phyloP scores from a whole-genome alignment of 495 filamentous ascomycete species.

The Pseudoneurospora amorphoporcata region DNA sequence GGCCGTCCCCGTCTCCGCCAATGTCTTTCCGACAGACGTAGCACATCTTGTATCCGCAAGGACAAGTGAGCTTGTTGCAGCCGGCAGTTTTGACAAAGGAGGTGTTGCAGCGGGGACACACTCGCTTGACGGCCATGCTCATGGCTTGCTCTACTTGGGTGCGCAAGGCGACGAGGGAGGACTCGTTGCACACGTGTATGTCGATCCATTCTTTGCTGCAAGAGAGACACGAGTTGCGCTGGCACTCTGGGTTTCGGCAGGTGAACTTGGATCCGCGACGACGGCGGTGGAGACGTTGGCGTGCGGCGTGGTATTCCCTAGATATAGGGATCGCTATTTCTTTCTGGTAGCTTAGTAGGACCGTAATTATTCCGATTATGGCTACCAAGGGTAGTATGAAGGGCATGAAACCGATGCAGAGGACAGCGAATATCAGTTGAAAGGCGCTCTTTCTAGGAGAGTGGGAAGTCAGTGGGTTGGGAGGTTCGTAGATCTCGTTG shows the following conservation, averaged over 20 bases:
- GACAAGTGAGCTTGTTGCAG: slow-evolving; percentile 95
- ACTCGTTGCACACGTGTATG: slow-evolving; percentile 71
- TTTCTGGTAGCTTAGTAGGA: slow-evolving; percentile 29
- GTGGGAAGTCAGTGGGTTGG: slow-evolving; percentile 8
- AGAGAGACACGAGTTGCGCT: slow-evolving; percentile 61
- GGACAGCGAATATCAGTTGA: slow-evolving; percentile 30
- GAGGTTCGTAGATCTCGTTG: slow-evolving; percentile 63
- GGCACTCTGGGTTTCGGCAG: slow-evolving; percentile 59
- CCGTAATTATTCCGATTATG: slow-evolving; percentile 22
- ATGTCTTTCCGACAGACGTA: slow-evolving; percentile 70
- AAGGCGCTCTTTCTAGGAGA: slow-evolving; percentile 17
- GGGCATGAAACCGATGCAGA: slow-evolving; percentile 36
- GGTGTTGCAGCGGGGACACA: slow-evolving; percentile 80
- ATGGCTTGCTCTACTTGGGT: slow-evolving; percentile 83
- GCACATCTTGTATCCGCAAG: slow-evolving; percentile 98
- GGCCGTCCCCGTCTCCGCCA: slow-evolving; percentile 37
- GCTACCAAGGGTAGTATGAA: slow-evolving; percentile 36
- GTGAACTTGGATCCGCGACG: slow-evolving; percentile 60
- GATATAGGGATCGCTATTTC: slow-evolving; percentile 24
- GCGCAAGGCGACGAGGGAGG: slow-evolving; percentile 71
- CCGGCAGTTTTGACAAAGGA: slow-evolving; percentile 86
- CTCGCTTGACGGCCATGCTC: slow-evolving; percentile 88
- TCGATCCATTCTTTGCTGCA: slow-evolving; percentile 58
- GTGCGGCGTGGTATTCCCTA: slow-evolving; percentile 39
- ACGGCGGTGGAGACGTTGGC: slow-evolving; percentile 50